A percentile compares a stretch with the other conserved stretches of the same genome.
Conservation (phyloP, 257 asterid genomes). For the Jasminum sambac region DNA sequence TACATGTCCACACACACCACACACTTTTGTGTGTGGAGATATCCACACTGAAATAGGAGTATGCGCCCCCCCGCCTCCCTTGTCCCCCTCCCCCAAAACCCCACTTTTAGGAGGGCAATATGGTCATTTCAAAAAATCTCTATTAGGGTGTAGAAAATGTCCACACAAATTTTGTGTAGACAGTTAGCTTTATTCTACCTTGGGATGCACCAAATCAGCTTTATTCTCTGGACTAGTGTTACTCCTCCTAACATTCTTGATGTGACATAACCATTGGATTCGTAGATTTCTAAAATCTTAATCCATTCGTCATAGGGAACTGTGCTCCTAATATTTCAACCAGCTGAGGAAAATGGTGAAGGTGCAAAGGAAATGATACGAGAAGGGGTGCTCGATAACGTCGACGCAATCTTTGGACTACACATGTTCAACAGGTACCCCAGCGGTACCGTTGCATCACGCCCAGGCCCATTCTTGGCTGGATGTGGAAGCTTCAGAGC, state of each 20-base stretch:
- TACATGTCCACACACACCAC: too few relatives aligned
- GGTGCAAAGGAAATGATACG: conserved; percentile 52
- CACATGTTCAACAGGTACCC: conserved; percentile 34
- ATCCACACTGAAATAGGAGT: too few relatives aligned
- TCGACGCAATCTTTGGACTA: conserved; percentile 45
- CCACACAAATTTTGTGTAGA: too few relatives aligned
- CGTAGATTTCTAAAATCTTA: neutral
- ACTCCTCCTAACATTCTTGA: neutral
- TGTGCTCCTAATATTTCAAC: conserved; percentile 54
- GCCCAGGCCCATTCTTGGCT: conserved; percentile 51
- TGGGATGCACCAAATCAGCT: too few relatives aligned
- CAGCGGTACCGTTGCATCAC: conserved; percentile 40
- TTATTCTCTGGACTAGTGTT: too few relatives aligned
- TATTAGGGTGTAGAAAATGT: too few relatives aligned
- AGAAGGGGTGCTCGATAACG: conserved; percentile 46
- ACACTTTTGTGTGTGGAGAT: too few relatives aligned
- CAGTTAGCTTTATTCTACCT: too few relatives aligned
- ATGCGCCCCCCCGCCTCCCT: too few relatives aligned
- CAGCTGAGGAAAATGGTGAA: conserved; percentile 54
- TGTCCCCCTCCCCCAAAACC: too few relatives aligned
- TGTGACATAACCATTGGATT: neutral
- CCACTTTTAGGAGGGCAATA: too few relatives aligned
- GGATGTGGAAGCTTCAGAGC: conserved; percentile 60
- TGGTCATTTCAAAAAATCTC: too few relatives aligned
- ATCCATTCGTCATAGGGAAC: conserved; percentile 41